Conservation (phyloP, 75 land plant genomes). For the Sequoiadendron giganteum region DNA sequence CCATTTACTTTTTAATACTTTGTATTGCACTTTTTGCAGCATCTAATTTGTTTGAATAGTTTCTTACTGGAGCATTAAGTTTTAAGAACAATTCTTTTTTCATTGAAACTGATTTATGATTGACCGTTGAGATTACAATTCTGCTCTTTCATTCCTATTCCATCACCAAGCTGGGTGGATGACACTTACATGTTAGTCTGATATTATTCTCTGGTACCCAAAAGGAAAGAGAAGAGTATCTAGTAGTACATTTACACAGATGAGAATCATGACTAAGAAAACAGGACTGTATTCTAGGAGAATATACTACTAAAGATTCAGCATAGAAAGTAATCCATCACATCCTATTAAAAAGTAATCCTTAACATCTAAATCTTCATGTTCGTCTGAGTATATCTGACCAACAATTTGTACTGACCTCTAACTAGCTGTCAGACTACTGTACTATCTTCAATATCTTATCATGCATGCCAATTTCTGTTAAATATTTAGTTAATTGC, state of each 20-base stretch:
- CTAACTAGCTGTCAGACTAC: background rate
- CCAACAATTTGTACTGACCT: background rate
- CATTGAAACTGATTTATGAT: background rate
- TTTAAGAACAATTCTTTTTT: background rate
- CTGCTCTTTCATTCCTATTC: background rate
- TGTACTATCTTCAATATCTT: background rate
- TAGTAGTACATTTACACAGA: background rate
- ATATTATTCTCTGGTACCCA: background rate
- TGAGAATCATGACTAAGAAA: background rate
- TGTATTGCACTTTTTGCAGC: background rate
- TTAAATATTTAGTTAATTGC: background rate
- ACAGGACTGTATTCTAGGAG: background rate
- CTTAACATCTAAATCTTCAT: background rate
- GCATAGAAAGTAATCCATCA: background rate
- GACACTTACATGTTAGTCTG: background rate
- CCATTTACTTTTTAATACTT: background rate
- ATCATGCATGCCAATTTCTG: background rate
- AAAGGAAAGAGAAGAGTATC: background rate
- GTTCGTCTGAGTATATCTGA: background rate
- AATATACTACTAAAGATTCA: background rate
- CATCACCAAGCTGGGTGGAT: background rate
- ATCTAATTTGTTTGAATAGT: background rate
- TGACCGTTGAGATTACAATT: background rate
- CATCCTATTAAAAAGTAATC: background rate
- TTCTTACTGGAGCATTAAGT: background rate